Percentiles rank a stretch among this genome's conserved stretches.
Conservation (phyloP, 495 filamentous ascomycete species). For the Trichoderma virens region DNA sequence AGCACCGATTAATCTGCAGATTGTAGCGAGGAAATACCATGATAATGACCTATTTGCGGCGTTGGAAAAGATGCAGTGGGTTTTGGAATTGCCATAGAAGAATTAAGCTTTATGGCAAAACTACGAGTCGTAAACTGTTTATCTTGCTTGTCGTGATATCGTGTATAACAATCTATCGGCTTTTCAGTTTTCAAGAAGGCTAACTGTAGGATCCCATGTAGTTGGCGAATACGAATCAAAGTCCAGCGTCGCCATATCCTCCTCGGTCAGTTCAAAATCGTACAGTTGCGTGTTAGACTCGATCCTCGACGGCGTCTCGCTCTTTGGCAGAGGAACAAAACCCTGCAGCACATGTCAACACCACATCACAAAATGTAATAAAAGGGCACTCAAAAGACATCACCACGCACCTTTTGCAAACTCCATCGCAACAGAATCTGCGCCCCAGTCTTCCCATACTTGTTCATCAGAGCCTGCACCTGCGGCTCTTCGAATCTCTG, state of each 20-base stretch:
- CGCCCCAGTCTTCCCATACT: constrained; percentile 51
- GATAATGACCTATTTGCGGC: constrained; percentile 15
- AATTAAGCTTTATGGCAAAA: neutral
- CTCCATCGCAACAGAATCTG: constrained; percentile 50
- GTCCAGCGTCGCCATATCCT: constrained; percentile 58
- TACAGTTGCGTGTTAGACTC: constrained; percentile 58
- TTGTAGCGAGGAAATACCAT: constrained; percentile 14
- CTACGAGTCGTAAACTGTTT: too few species aligned
- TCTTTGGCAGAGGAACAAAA: constrained; percentile 68
- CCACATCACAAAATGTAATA: too few species aligned
- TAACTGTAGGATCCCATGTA: constrained; percentile 1
- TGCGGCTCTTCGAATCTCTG: constrained; percentile 47
- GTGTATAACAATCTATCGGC: too few species aligned
- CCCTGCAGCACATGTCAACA: constrained; percentile 50
- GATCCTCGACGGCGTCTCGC: constrained; percentile 53
- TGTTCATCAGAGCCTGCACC: constrained; percentile 42
- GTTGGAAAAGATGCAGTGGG: constrained; percentile 13
- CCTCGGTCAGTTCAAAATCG: constrained; percentile 52
- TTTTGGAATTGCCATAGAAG: constrained; percentile 11
- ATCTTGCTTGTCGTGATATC: neutral
- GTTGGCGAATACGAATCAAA: neutral
- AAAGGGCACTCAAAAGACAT: constrained; percentile 12
- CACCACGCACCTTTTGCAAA: constrained; percentile 9
- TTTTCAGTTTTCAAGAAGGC: neutral
- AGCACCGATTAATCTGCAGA: constrained; percentile 13